Evolutionary conservation across 2,329 filamentous ascomycete genomes (phyloP).

Genomic region (Neofusicoccum umdonicola): DNA sequence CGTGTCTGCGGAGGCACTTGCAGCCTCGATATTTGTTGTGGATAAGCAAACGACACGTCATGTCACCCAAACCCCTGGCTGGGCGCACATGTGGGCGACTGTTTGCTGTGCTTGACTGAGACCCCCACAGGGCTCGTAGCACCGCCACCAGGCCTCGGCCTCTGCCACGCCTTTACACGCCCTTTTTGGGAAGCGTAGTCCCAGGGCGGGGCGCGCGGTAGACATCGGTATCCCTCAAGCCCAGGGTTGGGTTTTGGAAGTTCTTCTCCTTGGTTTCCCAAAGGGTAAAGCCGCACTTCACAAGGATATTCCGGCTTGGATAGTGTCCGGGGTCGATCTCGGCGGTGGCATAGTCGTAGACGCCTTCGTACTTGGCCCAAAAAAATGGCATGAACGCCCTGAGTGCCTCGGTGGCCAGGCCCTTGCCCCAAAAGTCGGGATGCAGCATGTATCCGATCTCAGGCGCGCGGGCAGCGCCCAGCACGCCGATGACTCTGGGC

Average conservation of each 20-base stretch:
- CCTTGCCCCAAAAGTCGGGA: constrained; percentile 38
- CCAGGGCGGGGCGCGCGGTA: constrained; percentile 32
- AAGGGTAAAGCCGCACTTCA: constrained; percentile 55
- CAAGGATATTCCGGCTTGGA: constrained; percentile 56
- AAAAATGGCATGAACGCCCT: constrained; percentile 41
- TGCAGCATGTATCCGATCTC: constrained; percentile 46
- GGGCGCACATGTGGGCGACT: background rate
- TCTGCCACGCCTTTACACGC: background rate
- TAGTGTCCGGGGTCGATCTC: constrained; percentile 50
- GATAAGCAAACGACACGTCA: background rate
- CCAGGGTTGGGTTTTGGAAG: constrained; percentile 37
- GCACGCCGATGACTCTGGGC: constrained; percentile 40
- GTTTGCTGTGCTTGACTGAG: background rate
- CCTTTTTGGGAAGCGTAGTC: background rate
- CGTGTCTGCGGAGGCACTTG: background rate
- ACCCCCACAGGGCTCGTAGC: background rate
- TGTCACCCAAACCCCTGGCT: background rate
- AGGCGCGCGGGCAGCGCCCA: constrained; percentile 42
- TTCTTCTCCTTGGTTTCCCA: constrained; percentile 44
- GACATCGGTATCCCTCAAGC: constrained; percentile 36
- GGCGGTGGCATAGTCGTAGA: constrained; percentile 30
- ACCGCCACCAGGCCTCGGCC: background rate
- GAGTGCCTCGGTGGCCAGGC: constrained; percentile 46
- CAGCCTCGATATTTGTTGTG: background rate
- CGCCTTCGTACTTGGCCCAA: constrained; percentile 37